A percentile compares a stretch with the other conserved stretches of the same genome.
Evolutionary conservation across 108 stramenopile species (phyloP).

Genomic region (Conticribra guillardii): DNA sequence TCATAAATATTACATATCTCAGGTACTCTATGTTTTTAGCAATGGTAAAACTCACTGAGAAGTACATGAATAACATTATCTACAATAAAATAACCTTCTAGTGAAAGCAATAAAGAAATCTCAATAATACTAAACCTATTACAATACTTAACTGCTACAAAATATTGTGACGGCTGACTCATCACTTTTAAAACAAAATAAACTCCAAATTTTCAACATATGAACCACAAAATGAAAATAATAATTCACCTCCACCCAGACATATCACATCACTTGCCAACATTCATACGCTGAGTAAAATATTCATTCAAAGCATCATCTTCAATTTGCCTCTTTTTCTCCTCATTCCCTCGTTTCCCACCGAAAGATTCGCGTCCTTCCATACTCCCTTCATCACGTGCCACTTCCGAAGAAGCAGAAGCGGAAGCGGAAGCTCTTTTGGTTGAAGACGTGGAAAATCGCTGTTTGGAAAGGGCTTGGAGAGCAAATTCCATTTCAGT

Average conservation of each 20-base stretch:
- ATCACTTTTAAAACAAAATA: no score
- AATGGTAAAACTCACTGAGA: no score
- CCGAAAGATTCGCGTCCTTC: background rate
- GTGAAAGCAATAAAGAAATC: no score
- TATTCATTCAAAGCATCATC: slow-evolving; percentile 30
- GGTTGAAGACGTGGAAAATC: background rate
- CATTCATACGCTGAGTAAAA: slow-evolving; percentile 8
- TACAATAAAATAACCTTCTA: no score
- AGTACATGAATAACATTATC: no score
- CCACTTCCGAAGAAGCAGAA: background rate
- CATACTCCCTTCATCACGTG: background rate
- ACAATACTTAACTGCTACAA: no score
- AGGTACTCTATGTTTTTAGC: no score
- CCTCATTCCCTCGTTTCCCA: background rate
- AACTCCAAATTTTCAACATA: no score
- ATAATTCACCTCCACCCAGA: background rate
- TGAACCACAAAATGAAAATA: background rate
- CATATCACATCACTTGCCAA: background rate
- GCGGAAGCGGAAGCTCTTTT: no score
- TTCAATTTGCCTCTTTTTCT: slow-evolving; percentile 22
- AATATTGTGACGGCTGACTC: no score
- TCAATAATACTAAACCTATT: no score
- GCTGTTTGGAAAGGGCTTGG: slow-evolving; percentile 5
- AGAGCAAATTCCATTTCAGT: slow-evolving; percentile 10
- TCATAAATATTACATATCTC: no score